Conservation (phyloP, 2,329 filamentous ascomycete genomes). For the Claviceps sorghi region DNA sequence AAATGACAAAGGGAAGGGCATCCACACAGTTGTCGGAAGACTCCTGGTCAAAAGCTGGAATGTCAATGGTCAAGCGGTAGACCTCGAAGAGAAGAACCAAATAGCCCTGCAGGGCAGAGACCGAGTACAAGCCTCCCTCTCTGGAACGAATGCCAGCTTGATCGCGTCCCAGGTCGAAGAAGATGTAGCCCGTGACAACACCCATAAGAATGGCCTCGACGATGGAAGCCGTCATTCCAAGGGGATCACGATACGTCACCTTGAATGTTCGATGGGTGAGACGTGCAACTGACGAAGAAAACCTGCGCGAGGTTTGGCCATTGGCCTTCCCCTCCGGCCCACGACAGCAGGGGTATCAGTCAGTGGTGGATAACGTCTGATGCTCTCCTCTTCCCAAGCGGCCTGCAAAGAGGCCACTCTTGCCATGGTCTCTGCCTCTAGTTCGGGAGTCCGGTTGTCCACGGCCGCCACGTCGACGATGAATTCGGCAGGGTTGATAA, state of each 20-base stretch:
- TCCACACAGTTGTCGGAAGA: conserved; percentile 57
- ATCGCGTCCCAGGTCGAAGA: conserved; percentile 48
- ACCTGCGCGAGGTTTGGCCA: conserved; percentile 31
- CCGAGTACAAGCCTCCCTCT: conserved; percentile 58
- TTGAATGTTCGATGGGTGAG: conserved; percentile 55
- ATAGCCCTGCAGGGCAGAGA: conserved; percentile 59
- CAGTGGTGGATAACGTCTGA: conserved; percentile 12
- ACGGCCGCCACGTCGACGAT: conserved; percentile 61
- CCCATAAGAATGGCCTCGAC: conserved; percentile 58
- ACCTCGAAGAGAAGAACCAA: conserved; percentile 63
- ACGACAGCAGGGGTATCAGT: conserved; percentile 4
- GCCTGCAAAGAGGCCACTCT: conserved; percentile 47
- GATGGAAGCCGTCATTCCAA: conserved; percentile 58
- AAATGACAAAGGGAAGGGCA: conserved; percentile 54
- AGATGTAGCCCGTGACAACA: conserved; percentile 59
- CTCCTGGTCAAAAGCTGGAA: conserved; percentile 63
- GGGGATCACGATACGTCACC: conserved; percentile 60
- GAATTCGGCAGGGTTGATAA: conserved; percentile 67
- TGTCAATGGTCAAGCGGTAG: conserved; percentile 60
- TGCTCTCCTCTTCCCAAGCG: conserved; percentile 38
- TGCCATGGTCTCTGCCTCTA: conserved; percentile 43
- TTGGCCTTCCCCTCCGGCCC: conserved; percentile 9
- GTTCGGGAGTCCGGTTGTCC: conserved; percentile 53
- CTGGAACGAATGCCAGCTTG: conserved; percentile 60
- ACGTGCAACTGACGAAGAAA: conserved; percentile 50